Percentiles rank a stretch among this genome's conserved stretches.
phyloP scores from a whole-genome alignment of 2,329 filamentous ascomycete species.

The Cordyceps cicadae region DNA sequence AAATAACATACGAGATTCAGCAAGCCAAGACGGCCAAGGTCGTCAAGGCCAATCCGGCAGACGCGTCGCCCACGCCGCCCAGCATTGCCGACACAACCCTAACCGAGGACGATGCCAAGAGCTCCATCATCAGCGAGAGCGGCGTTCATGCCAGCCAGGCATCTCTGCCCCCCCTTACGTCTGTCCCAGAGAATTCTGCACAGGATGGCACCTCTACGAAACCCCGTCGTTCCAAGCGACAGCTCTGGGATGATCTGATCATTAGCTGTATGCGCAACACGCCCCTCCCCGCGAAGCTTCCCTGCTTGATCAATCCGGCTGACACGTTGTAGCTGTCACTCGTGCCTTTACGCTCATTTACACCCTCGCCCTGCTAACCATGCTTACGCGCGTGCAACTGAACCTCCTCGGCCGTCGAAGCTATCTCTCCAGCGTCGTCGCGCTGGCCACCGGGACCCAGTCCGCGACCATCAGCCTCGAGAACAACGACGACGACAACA shows the following conservation, averaged over 20 bases:
- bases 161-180: constrained; percentile 40
- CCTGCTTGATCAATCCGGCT: constrained; percentile 7
- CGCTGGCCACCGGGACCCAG: constrained; percentile 67
- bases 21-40: constrained; percentile 71
- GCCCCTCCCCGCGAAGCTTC: not conserved
- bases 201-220: constrained; percentile 37
- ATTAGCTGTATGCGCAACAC: constrained; percentile 65
- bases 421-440: constrained; percentile 92
- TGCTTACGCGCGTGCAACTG: constrained; percentile 90
- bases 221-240: constrained; percentile 69
- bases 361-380: constrained; percentile 76
- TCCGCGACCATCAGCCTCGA: constrained; percentile 79
- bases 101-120: constrained; percentile 73
- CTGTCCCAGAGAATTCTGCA: constrained; percentile 20
- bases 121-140: constrained; percentile 73
- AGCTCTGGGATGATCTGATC: constrained; percentile 96
- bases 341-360: constrained; percentile 88
- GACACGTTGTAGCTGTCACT: constrained; percentile 60
- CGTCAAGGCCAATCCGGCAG: constrained; percentile 48
- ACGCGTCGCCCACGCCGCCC: constrained; percentile 46
- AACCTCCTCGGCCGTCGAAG: constrained; percentile 93
- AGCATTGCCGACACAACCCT: constrained; percentile 62
- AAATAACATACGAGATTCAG: constrained; percentile 87
- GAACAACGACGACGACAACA: constrained; percentile 84
- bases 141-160: constrained; percentile 78